Base-by-base conservation (phyloP, 2,329 filamentous ascomycete species). In the Hymenoscyphus albidus region DNA sequence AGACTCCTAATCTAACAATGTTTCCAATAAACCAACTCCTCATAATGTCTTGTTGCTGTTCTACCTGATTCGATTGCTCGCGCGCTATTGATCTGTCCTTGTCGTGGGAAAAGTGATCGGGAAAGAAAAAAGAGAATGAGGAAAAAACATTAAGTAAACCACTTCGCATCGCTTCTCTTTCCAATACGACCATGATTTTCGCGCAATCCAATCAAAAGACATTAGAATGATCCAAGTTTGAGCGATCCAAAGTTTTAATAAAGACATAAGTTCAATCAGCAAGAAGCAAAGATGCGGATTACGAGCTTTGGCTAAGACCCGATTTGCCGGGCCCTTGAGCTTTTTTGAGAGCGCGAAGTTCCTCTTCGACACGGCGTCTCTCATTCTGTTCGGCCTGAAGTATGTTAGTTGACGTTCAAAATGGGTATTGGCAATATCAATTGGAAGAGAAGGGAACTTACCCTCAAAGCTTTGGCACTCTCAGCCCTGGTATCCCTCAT, bases 401-500 rank as follows among this genome's bases (percentile, higher is more conserved):
- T n/a, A 56, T 27, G 22, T 68, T 65, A 68, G 59, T 63, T 35
- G 63, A 70, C 16, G 42, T 63, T 62, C 54, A 63, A 39, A 12
- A 60, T 61, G 40, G 39, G n/a, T 39, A 64, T 48, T 68, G 63
- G 35, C 35, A 71, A 61, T 58, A 22, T 27, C 63, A 55, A 12
- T 18, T 32, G 31, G 22, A 62, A 14, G 44, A 35, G 38, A 61
- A 22, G 54, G 39, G 63, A 67, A 79, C 85, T 78, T 76, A 91
- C 88, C 79, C 85, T 86, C 64, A 91, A 74, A 65, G 82, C 79
- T 77, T 83, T 88, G 71, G 86, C 78, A 67, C 84, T 87, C 75
- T 92, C 89, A 1, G 82, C 80, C 67, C 88, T 84, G 58, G 86
- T 86, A 72, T 91, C 88, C 68, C 87, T 82, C 88, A 91, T 91